Evolutionary conservation across 2,329 filamentous ascomycete genomes (phyloP).

Genomic region (Cordyceps fumosorosea): DNA sequence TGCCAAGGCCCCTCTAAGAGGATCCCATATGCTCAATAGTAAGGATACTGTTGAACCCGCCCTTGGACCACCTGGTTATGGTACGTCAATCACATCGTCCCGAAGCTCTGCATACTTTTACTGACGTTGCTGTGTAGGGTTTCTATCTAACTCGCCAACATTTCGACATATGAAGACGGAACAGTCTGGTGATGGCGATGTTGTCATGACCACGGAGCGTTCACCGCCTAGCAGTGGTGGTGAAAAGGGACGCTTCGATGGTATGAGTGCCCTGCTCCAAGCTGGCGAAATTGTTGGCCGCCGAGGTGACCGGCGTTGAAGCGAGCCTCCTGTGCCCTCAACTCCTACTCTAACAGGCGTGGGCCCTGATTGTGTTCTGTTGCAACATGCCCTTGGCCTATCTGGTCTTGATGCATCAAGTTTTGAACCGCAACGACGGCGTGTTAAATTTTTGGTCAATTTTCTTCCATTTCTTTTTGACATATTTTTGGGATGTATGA

Average conservation of each 20-base stretch:
- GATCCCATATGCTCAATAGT: conserved; percentile 18
- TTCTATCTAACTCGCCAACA: conserved; percentile 27
- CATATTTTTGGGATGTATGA: not conserved
- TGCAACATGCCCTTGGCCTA: not conserved
- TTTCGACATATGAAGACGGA: conserved; percentile 27
- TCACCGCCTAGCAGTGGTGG: conserved; percentile 23
- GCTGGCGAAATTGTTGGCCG: conserved; percentile 55
- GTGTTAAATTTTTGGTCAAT: not conserved
- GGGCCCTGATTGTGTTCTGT: not conserved
- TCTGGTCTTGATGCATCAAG: not conserved
- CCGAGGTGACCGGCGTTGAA: conserved; percentile 20
- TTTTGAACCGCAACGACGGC: not conserved
- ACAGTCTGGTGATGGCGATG: conserved; percentile 23
- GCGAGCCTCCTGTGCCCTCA: not conserved
- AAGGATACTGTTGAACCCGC: conserved; percentile 10
- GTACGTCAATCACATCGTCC: conserved; percentile 22
- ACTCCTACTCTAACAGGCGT: not conserved
- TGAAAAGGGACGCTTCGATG: conserved; percentile 37
- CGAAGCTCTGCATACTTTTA: conserved; percentile 16
- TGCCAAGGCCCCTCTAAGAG: conserved; percentile 7
- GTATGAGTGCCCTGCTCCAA: conserved; percentile 51
- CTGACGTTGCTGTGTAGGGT: conserved; percentile 27
- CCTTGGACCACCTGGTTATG: conserved; percentile 24
- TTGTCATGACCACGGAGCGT: conserved; percentile 25
- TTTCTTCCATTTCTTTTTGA: not conserved